phyloP scores from a whole-genome alignment of 352 stramenopile genomes.

The Phytophthora sp. region DNA sequence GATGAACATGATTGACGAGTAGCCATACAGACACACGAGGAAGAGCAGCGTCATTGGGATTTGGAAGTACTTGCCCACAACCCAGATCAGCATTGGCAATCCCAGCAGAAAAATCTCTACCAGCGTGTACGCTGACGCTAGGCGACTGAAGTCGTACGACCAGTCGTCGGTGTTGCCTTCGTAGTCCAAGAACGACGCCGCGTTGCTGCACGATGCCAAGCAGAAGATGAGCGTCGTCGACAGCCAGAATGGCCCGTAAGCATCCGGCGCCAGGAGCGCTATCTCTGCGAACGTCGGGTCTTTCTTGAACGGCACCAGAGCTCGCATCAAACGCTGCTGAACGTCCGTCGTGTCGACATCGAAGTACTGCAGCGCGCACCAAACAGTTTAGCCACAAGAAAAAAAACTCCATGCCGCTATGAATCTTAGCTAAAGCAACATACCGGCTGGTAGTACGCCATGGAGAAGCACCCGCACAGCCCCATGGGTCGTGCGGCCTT shows the following conservation, averaged over 20 bases:
- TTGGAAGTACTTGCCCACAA: conserved; percentile 79
- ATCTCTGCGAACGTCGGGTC: conserved; percentile 83
- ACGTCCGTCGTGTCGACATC: conserved; percentile 87
- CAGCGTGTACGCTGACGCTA: conserved; percentile 80
- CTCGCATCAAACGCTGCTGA: conserved; percentile 72
- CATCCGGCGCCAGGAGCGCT: conserved; percentile 59
- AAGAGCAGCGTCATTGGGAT: conserved; percentile 81
- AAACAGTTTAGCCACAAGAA: too few relatives aligned
- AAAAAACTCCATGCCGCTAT: not conserved
- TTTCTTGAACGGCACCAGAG: conserved; percentile 87
- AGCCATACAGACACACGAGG: conserved; percentile 86
- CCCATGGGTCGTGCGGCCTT: conserved; percentile 44
- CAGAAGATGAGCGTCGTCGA: conserved; percentile 89
- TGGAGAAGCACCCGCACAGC: conserved; percentile 82
- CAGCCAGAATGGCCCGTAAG: conserved; percentile 87
- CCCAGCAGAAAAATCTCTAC: conserved; percentile 81
- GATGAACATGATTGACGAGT: conserved; percentile 86
- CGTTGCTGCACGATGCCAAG: conserved; percentile 86
- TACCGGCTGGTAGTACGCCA: conserved; percentile 86
- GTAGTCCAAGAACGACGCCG: conserved; percentile 83
- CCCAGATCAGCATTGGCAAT: conserved; percentile 78
- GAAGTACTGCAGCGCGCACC: conserved; percentile 64
- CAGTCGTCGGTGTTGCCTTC: conserved; percentile 61
- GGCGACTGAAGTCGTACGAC: conserved; percentile 84
- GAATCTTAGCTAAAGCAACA: conserved; percentile 12